Evolutionary conservation across 2,329 filamentous ascomycete species (phyloP).

Genomic region (Cytospora schulzeri): DNA sequence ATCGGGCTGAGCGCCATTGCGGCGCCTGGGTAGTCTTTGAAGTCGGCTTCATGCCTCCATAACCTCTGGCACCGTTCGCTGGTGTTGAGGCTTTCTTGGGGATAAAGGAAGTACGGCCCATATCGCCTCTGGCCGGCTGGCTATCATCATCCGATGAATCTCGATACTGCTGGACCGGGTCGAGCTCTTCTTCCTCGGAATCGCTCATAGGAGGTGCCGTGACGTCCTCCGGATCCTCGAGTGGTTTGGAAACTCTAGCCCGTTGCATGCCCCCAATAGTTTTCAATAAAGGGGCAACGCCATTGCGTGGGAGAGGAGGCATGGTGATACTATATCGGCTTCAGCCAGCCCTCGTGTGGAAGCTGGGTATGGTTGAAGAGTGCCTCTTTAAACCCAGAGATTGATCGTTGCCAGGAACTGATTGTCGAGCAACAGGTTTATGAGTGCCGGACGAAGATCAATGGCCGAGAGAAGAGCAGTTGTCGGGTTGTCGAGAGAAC

Average conservation of each 20-base stretch:
- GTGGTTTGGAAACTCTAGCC: neutral
- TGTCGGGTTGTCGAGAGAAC: neutral
- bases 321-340: neutral
- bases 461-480: neutral
- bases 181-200: constrained; percentile 30
- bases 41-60: neutral
- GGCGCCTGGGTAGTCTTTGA: neutral
- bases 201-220: constrained; percentile 33
- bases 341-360: neutral
- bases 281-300: constrained; percentile 9
- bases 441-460: neutral
- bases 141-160: constrained; percentile 32
- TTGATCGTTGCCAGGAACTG: neutral
- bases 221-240: constrained; percentile 31
- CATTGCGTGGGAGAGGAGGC: neutral
- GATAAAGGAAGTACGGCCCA: constrained; percentile 40
- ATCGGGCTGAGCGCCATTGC: constrained; percentile 4
- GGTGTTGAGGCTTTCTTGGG: constrained; percentile 11
- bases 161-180: constrained; percentile 6
- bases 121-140: constrained; percentile 34
- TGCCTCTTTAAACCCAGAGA: neutral
- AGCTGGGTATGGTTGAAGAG: neutral
- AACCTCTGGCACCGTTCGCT: constrained; percentile 1
- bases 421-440: neutral
- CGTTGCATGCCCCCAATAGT: constrained; percentile 23